Evolutionary conservation across 225 moss, liverwort and hornwort species (phyloP).

Genomic region (Marchantia paleacea): DNA sequence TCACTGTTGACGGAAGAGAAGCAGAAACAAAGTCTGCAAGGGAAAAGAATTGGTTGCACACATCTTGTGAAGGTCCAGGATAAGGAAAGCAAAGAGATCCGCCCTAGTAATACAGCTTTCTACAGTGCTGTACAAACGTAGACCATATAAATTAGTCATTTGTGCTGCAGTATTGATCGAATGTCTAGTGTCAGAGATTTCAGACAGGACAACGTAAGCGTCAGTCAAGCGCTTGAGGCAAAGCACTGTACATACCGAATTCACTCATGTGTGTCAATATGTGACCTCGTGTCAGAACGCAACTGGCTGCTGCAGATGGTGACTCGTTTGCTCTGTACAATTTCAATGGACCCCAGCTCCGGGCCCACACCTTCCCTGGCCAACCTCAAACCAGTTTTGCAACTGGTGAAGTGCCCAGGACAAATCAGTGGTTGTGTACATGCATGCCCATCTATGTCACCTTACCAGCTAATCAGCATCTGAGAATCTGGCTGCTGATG

Average conservation of each 20-base stretch:
- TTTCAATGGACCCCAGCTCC: not conserved
- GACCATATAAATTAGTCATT: not conserved
- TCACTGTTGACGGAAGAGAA: not conserved
- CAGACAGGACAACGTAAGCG: conserved; percentile 4
- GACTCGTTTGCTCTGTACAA: no score
- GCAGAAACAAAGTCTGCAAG: not conserved
- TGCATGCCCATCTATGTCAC: not conserved
- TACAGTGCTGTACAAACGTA: not conserved
- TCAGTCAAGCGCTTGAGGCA: not conserved
- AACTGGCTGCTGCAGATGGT: not conserved
- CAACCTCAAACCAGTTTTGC: not conserved
- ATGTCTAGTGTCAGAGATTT: not conserved
- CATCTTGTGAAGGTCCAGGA: not conserved
- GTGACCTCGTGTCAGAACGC: no score
- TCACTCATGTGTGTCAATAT: not conserved
- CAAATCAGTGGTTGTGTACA: not conserved
- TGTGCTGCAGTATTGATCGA: not conserved
- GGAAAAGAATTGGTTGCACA: not conserved
- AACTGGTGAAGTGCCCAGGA: not conserved
- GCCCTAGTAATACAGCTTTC: not conserved
- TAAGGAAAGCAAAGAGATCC: not conserved
- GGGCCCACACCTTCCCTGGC: not conserved
- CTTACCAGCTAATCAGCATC: not conserved
- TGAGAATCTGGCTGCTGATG: not conserved
- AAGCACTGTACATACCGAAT: not conserved